Conservation (phyloP, 2,329 filamentous ascomycete genomes). For the Arthroderma sp. region DNA sequence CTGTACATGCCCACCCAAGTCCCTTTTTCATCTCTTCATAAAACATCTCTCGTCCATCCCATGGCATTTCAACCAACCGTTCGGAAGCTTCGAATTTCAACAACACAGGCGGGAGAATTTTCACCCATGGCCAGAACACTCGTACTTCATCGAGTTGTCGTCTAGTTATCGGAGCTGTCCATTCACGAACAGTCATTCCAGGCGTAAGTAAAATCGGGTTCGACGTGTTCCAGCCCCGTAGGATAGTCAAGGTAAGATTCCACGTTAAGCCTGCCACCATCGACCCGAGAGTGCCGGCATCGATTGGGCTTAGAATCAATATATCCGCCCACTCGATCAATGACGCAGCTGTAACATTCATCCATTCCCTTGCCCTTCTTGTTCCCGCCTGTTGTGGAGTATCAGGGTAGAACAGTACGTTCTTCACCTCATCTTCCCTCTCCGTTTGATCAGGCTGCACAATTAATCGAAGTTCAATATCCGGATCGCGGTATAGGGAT, state of each 20-base stretch:
- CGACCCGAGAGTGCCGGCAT: slow-evolving; percentile 70
- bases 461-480: slow-evolving; percentile 30
- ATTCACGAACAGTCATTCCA: slow-evolving; percentile 79
- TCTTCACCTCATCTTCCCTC: slow-evolving; percentile 17
- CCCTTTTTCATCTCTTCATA: slow-evolving; percentile 21
- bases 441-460: slow-evolving; percentile 20
- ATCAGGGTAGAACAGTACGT: slow-evolving; percentile 29
- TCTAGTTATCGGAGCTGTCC: slow-evolving; percentile 80
- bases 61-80: slow-evolving; percentile 36
- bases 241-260: slow-evolving; percentile 63
- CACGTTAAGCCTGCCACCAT: slow-evolving; percentile 79
- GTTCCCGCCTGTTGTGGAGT: slow-evolving; percentile 24
- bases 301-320: slow-evolving; percentile 69
- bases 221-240: slow-evolving; percentile 74
- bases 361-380: slow-evolving; percentile 25
- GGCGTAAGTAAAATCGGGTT: slow-evolving; percentile 78
- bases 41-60: slow-evolving; percentile 33
- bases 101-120: slow-evolving; percentile 64
- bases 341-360: slow-evolving; percentile 38
- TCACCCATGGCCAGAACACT: slow-evolving; percentile 75
- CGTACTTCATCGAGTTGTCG: slow-evolving; percentile 74
- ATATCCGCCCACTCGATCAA: slow-evolving; percentile 80
- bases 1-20: slow-evolving; percentile 13
- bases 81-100: slow-evolving; percentile 59
- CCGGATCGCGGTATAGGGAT: slow-evolving; percentile 24